Evolutionary conservation across 768 basidiomycete genomes (phyloP).

Genomic region (Tubosaeta sp.): DNA sequence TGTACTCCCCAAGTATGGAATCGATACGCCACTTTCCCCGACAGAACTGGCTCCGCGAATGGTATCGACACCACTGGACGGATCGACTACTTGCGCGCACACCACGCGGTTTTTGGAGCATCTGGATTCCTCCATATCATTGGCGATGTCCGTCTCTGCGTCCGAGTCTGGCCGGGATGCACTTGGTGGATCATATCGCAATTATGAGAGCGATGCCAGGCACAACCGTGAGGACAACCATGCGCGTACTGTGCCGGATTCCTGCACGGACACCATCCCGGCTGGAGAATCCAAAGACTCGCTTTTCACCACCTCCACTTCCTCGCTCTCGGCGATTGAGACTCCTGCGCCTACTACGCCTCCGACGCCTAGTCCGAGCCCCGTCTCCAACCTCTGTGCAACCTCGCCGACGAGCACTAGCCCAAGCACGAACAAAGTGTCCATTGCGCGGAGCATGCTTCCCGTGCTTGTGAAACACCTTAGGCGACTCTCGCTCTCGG

Average conservation of each 20-base stretch:
- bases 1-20: conserved; percentile 13
- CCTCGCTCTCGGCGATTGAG: conserved; percentile 19
- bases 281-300: conserved; percentile 27
- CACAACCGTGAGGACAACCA: background rate
- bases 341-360: conserved; percentile 25
- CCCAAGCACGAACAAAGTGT: background rate
- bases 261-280: conserved; percentile 7
- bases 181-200: background rate
- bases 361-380: conserved; percentile 18
- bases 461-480: conserved; percentile 27
- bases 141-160: conserved; percentile 6
- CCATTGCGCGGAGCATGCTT: conserved; percentile 27
- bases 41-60: conserved; percentile 6
- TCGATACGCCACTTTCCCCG: conserved; percentile 9
- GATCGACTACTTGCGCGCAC: background rate
- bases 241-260: background rate
- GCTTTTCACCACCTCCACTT: conserved; percentile 25
- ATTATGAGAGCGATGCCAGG: background rate
- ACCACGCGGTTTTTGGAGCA: conserved; percentile 25
- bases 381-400: background rate
- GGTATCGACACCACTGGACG: conserved; percentile 9
- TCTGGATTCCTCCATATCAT: conserved; percentile 11
- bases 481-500: conserved; percentile 19
- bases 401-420: conserved; percentile 5
- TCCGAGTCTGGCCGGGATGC: conserved; percentile 8